phyloP scores from a whole-genome alignment of 345 rosid species.

The Dimocarpus longan region DNA sequence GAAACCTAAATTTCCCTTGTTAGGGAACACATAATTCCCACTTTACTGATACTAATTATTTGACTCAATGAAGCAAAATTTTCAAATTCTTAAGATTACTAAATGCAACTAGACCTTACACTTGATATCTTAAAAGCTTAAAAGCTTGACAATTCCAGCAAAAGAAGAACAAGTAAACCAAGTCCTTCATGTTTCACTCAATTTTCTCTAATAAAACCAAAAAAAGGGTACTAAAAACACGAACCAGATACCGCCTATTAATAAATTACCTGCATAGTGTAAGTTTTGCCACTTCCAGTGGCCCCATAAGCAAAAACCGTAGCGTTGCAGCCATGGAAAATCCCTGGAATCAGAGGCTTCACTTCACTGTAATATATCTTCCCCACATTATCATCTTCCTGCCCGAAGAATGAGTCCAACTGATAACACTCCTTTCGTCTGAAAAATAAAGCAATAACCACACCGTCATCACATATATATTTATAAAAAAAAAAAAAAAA shows the following conservation, averaged over 20 bases:
- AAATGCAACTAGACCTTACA: background rate
- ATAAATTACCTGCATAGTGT: conserved; percentile 77
- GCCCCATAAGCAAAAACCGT: conserved; percentile 94
- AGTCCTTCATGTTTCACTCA: background rate
- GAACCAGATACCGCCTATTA: background rate
- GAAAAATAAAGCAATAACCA: conserved; percentile 5
- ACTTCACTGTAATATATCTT: conserved; percentile 75
- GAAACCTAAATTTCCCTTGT: background rate
- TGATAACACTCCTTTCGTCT: conserved; percentile 80
- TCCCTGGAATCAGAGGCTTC: conserved; percentile 58
- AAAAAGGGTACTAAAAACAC: background rate
- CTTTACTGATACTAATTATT: background rate
- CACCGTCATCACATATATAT: background rate
- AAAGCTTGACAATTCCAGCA: background rate
- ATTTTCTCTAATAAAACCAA: background rate
- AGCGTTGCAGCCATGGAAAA: conserved; percentile 71
- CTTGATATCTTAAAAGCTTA: background rate
- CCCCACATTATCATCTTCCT: conserved; percentile 61
- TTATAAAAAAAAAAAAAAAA: no score
- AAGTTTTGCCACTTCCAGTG: conserved; percentile 95
- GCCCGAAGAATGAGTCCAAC: conserved; percentile 78
- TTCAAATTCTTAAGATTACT: background rate
- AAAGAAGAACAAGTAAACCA: background rate
- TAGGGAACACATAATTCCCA: background rate
- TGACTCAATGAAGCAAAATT: background rate